Conservation (phyloP, 2,329 filamentous ascomycete species). For the Ophiostoma ips region DNA sequence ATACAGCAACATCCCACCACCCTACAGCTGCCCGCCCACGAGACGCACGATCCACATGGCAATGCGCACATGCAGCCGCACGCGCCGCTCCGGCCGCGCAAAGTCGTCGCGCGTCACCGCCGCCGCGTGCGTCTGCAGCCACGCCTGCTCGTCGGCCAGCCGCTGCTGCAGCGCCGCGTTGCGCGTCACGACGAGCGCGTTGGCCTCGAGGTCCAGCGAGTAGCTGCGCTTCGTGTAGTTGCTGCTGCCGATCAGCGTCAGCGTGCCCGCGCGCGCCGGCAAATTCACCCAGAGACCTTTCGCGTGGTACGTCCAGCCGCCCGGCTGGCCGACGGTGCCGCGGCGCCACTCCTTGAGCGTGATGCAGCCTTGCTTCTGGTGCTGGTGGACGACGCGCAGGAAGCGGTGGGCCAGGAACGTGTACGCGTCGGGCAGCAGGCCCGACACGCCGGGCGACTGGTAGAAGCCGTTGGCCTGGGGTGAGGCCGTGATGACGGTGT, state of each 20-base stretch:
- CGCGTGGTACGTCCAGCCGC: conserved; percentile 94
- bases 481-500: conserved; percentile 81
- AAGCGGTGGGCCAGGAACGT: conserved; percentile 77
- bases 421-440: conserved; percentile 83
- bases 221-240: conserved; percentile 96
- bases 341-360: conserved; percentile 75
- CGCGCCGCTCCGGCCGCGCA: conserved; percentile 64
- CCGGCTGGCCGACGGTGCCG: conserved; percentile 66
- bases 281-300: conserved; percentile 89
- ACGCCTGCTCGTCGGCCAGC: conserved; percentile 66
- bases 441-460: conserved; percentile 72
- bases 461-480: conserved; percentile 95
- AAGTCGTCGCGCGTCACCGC: conserved; percentile 65
- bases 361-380: conserved; percentile 41
- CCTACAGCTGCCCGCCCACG: conserved; percentile 70
- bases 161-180: conserved; percentile 57
- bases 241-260: conserved; percentile 78
- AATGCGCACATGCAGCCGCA: conserved; percentile 69
- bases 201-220: conserved; percentile 79
- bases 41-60: conserved; percentile 89
- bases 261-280: conserved; percentile 48
- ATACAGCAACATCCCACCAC: conserved; percentile 11
- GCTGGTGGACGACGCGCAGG: conserved; percentile 41
- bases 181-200: conserved; percentile 70
- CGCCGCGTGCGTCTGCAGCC: conserved; percentile 62